Evolutionary conservation across 306 rosid genomes (phyloP), one percentile per base, ranked within the genome.

Genomic region (Cucumis cinereus): DNA sequence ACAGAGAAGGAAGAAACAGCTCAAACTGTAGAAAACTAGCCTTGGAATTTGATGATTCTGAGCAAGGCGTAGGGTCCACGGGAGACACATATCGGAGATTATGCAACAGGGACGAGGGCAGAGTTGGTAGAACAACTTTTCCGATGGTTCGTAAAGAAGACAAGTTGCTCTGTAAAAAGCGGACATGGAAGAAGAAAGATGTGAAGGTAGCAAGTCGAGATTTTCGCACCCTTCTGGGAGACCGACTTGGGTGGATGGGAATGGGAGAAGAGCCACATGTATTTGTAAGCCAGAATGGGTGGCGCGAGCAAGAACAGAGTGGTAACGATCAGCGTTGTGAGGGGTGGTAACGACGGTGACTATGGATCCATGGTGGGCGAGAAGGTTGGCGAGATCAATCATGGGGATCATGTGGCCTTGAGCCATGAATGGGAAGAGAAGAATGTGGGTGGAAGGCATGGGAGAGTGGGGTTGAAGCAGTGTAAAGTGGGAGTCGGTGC

Each of bases 221-320:
- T 83, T 91, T 70, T 91, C 93, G 26, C 90, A 89, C 6, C 90
- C 90, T 15, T 83, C 15, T 4, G 96, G 96, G 6, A 87, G 70
- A 0, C 90, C 93, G 17, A 70, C 79, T 22, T 64, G 43, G 43
- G 2, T 59, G 20, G 9, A 56, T 14, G 82, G 86, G 40, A 83
- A 79, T 15, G 63, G 45, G 12, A 85, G 57, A 45, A 33, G 59
- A 33, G 43, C 9, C 2, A 77, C 17, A 1, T 26, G 73, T 54
- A 83, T 80, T 15, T 30, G 77, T 5, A 83, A 53, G 16, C 86
- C 86, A 6, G 74, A 64, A 13, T 77, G 16, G 1, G 1, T 38
- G 43, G 78, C 77, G 6, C 78, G 78, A 43, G 79, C 15, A 30
- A 85, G 19, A 26, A 49, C 62, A 10, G 53, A 0, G 38, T 77